phyloP scores from a whole-genome alignment of 139 green algal genomes.

The Axilococcus clingmanii region DNA sequence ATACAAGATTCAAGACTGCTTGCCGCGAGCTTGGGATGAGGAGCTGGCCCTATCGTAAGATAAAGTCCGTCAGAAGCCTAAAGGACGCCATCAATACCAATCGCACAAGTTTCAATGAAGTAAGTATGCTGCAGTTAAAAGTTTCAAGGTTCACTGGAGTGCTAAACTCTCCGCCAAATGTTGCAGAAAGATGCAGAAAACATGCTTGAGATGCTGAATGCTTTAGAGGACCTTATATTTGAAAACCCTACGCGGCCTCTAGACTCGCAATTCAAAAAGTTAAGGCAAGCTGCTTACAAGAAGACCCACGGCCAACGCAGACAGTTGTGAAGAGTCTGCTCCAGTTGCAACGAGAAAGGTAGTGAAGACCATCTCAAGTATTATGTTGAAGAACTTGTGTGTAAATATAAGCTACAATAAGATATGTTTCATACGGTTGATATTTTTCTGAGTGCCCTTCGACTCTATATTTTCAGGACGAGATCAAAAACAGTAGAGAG shows the following conservation, averaged over 20 bases:
- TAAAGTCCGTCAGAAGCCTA: slow-evolving; percentile 13
- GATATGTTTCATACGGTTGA: no score
- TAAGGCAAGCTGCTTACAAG: slow-evolving; percentile 17
- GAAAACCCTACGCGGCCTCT: slow-evolving; percentile 4
- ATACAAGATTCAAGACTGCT: slow-evolving; percentile 15
- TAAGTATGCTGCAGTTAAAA: background rate
- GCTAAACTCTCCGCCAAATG: background rate
- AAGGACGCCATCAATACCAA: background rate
- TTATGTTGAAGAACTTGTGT: no score
- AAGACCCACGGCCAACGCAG: no score
- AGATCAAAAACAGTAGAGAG: no score
- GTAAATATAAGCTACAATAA: no score
- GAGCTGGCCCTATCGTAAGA: slow-evolving; percentile 11
- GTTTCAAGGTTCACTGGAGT: background rate
- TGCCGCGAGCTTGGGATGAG: slow-evolving; percentile 8
- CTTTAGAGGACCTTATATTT: slow-evolving; percentile 3
- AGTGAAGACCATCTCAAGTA: no score
- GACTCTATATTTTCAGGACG: no score
- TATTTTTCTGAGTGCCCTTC: no score
- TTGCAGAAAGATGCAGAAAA: slow-evolving; percentile 2
- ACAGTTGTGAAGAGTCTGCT: no score
- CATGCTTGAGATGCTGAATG: background rate
- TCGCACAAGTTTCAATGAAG: slow-evolving; percentile 1
- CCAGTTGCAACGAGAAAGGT: no score
- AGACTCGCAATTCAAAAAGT: slow-evolving; percentile 5